Conservation (phyloP, 306 rosid genomes). For the Parietaria judaica region DNA sequence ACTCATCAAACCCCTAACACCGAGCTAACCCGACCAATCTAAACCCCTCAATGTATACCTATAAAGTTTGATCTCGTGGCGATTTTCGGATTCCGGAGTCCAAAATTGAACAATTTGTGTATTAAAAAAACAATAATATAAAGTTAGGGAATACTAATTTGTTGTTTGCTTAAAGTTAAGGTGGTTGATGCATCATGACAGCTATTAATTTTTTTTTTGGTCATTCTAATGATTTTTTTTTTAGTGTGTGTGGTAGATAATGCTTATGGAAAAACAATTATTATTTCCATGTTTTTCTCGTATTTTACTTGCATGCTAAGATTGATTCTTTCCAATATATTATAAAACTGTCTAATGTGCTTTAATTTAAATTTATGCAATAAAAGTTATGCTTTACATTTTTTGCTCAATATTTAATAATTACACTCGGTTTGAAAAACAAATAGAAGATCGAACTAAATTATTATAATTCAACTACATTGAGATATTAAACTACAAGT, state of each 20-base stretch:
- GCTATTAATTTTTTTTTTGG: background rate
- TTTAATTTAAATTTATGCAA: too few species aligned
- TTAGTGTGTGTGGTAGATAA: constrained; percentile 1
- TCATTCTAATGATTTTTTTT: constrained; percentile 8
- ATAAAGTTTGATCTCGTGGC: too few species aligned
- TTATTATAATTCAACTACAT: background rate
- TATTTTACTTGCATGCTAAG: constrained; percentile 14
- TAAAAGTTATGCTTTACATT: too few species aligned
- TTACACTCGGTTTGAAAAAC: too few species aligned
- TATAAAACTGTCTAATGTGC: background rate
- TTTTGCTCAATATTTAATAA: background rate
- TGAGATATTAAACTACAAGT: background rate
- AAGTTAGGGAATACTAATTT: too few species aligned
- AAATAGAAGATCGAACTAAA: too few species aligned
- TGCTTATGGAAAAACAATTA: constrained; percentile 7
- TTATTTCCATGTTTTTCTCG: constrained; percentile 1
- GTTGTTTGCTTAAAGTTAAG: background rate
- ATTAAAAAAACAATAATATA: background rate
- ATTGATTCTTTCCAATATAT: background rate
- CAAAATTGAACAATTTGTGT: constrained; percentile 2
- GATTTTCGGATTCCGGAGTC: too few species aligned
- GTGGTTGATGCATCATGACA: background rate
- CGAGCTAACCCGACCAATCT: too few species aligned
- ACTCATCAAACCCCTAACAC: too few species aligned
- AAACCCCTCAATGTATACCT: too few species aligned